phyloP scores from a whole-genome alignment of 2,329 filamentous ascomycete species.

The Plectosphaerella cucumerina region DNA sequence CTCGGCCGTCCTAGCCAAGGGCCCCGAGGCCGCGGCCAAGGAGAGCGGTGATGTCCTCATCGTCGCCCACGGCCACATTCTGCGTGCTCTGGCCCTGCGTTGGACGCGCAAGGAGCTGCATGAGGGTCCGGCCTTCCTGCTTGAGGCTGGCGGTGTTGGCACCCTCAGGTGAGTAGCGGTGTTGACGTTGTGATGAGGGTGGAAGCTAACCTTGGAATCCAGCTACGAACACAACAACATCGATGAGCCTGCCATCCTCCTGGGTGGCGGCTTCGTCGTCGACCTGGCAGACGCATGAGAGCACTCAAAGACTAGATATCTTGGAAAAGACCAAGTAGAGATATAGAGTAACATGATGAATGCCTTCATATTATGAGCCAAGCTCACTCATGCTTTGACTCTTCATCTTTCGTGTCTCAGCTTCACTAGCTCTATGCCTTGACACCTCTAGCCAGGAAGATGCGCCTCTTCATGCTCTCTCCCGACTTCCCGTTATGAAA shows the following conservation, averaged over 20 bases:
- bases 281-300: constrained; percentile 15
- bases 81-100: constrained; percentile 81
- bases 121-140: constrained; percentile 71
- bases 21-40: constrained; percentile 27
- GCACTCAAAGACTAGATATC: no score
- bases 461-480: constrained; percentile 32
- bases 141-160: constrained; percentile 86
- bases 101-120: constrained; percentile 73
- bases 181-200: not conserved
- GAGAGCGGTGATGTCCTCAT: constrained; percentile 43
- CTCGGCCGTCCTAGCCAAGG: constrained; percentile 53
- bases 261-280: constrained; percentile 67
- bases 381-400: no score
- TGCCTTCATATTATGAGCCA: no score
- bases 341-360: no score
- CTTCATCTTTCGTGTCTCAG: no score
- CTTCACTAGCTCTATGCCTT: no score
- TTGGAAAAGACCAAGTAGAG: no score
- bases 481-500: constrained; percentile 30
- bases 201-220: not conserved
- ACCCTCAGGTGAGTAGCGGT: constrained; percentile 62
- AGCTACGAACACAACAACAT: constrained; percentile 79
- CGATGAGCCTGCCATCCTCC: constrained; percentile 72
- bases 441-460: constrained; percentile 26
- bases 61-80: constrained; percentile 86